Evolutionary conservation across 225 moss, liverwort and hornwort species (phyloP).

Genomic region (Thuidium tamariscinum): DNA sequence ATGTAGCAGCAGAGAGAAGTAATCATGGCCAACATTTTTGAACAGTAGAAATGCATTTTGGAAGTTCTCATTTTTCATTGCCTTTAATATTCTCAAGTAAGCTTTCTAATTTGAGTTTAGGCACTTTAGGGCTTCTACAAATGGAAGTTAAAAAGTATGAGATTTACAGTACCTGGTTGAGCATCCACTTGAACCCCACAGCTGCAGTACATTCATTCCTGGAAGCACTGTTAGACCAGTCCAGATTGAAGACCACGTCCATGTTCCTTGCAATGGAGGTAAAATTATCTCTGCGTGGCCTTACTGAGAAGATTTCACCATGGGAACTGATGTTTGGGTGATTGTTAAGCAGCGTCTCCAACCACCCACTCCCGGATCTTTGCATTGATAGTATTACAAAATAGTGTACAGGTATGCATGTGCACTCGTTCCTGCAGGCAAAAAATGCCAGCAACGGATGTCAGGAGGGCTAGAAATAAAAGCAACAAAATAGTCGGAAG

Average conservation of each 20-base stretch:
- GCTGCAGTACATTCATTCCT: constrained; percentile 60
- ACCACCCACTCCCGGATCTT: constrained; percentile 68
- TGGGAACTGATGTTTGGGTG: constrained; percentile 61
- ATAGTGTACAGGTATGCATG: constrained; percentile 55
- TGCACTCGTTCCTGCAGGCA: constrained; percentile 40
- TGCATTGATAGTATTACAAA: constrained; percentile 67
- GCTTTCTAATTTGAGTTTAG: neutral
- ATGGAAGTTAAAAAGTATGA: neutral
- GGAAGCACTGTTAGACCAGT: constrained; percentile 57
- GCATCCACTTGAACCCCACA: constrained; percentile 69
- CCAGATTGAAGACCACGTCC: constrained; percentile 43
- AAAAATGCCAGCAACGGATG: neutral
- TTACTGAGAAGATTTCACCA: constrained; percentile 38
- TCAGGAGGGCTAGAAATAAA: neutral
- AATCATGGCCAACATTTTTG: neutral
- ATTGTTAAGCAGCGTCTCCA: constrained; percentile 57
- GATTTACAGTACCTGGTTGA: constrained; percentile 35
- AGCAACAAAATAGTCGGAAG: neutral
- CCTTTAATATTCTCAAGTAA: neutral
- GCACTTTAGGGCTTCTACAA: no score
- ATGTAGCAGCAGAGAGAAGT: neutral
- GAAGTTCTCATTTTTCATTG: neutral
- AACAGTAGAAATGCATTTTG: neutral
- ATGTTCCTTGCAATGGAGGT: constrained; percentile 28
- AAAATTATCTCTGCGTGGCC: constrained; percentile 30